These are phyloP conservation scores for Plasmodium cynomolgi DNA, from an alignment of 169 alveolate species.

Conservation along the genomic window DNA sequence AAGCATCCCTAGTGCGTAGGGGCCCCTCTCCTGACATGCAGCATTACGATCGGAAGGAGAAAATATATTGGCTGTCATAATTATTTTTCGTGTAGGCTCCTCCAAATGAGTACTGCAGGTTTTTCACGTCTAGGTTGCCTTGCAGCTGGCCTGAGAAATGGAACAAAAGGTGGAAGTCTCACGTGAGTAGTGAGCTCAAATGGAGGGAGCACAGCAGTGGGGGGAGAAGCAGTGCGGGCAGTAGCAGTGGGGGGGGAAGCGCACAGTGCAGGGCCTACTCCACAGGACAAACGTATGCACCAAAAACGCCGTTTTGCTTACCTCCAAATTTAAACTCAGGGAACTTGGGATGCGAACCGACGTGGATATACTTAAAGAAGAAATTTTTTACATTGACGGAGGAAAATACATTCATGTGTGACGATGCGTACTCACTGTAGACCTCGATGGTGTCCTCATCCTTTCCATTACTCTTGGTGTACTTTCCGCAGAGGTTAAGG, in stretches of 20 bases:
- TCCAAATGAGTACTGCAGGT: slow-evolving; percentile 46
- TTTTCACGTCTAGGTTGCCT: slow-evolving; percentile 37
- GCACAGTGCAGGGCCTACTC: not conserved
- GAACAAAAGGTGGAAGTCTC: not conserved
- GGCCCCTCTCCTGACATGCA: not conserved
- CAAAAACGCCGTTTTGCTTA: not conserved
- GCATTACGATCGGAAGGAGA: slow-evolving; percentile 54
- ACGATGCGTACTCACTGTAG: slow-evolving; percentile 31
- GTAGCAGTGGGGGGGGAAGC: not conserved
- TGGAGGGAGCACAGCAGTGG: not conserved
- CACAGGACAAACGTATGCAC: not conserved
- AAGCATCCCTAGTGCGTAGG: too few species aligned
- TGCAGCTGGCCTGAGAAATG: slow-evolving; percentile 12
- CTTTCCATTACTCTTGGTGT: slow-evolving; percentile 30
- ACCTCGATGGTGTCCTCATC: slow-evolving; percentile 57
- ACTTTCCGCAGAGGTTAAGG: slow-evolving; percentile 41
- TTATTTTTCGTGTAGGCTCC: slow-evolving; percentile 40
- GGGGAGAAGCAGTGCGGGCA: not conserved
- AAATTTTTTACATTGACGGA: slow-evolving; percentile 38
- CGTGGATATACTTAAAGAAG: slow-evolving; percentile 39
- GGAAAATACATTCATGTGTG: slow-evolving; percentile 32
- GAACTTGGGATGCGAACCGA: slow-evolving; percentile 28
- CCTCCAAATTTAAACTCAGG: slow-evolving; percentile 53
- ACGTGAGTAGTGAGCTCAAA: not conserved
- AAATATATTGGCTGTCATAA: slow-evolving; percentile 28